Base-by-base conservation (phyloP, 2,329 filamentous ascomycete genomes). In the Paraphaeosphaeria minitans region DNA sequence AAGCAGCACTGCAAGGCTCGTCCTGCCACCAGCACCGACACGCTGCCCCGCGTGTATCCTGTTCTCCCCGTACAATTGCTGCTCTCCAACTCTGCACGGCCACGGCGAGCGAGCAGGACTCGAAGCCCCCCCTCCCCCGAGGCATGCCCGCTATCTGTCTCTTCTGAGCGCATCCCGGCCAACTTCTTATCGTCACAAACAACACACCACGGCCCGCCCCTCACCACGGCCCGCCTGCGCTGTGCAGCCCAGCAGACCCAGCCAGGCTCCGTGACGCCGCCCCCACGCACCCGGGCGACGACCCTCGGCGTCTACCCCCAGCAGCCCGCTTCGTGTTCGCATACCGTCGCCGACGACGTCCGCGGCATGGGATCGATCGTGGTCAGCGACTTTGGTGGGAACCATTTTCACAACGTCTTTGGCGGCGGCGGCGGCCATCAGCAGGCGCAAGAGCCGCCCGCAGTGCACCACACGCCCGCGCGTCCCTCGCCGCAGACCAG, bases 381-480 rank as follows among this genome's bases (percentile, higher is more conserved):
- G 72, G 77, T 86, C 69, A 81, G 81, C 79, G 91, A 94, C 82
- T 88, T 88, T 81, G 87, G 88, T 79, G 85, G 90, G 77, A 88
- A 92, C 79, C 85, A 87, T 79, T 89, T 89, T 79, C 86, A 87
- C 81, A 87, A 83, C 80, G 89, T 92, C 81, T 80, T 84, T 70
- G 81, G 81, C 77, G 77, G 77, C 68, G 77, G 77, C 68, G 70
- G 77, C 68, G 69, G 77, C 67, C 80, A 81, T 69, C 76, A 77
- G 56, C 71, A 72, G 64, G 57, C 73, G 52, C 75, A 77, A 58
- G 74, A 77, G 47, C 74, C 75, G 49, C 65, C 73, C 56, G 68
- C 73, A 50, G 63, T 67, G n/a, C 74, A 75, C 53, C 73, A 74
- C 54, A 64, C 70, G 45, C 64, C 75, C 29, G 68, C 70, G 37